Evolutionary conservation across 768 basidiomycete genomes (phyloP).

Genomic region (Lactarius hengduanensis): DNA sequence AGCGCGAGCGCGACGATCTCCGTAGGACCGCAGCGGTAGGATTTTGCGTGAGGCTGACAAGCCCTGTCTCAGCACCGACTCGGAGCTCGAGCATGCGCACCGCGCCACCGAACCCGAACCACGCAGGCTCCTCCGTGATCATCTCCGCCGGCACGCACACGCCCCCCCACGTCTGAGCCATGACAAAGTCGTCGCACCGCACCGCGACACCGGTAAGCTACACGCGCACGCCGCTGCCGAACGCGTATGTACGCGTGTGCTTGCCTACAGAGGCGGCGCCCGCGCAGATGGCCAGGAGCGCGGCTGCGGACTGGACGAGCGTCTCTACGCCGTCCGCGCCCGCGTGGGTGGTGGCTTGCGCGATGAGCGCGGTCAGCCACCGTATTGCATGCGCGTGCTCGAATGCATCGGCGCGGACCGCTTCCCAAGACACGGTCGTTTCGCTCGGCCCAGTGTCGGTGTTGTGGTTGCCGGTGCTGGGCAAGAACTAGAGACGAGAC

Average conservation of each 20-base stretch:
- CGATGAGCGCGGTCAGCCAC: constrained; percentile 71
- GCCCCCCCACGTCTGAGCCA: constrained; percentile 88
- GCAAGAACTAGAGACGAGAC: background rate
- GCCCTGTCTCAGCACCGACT: constrained; percentile 53
- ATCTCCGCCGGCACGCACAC: constrained; percentile 78
- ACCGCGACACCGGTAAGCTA: constrained; percentile 65
- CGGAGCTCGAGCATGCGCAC: constrained; percentile 48
- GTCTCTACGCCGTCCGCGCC: constrained; percentile 31
- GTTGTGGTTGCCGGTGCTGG: background rate
- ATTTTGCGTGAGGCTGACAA: constrained; percentile 47
- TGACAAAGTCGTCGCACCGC: constrained; percentile 70
- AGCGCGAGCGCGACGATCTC: constrained; percentile 44
- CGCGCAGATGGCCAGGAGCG: constrained; percentile 52
- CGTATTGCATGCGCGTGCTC: constrained; percentile 67
- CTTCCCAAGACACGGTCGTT: constrained; percentile 31
- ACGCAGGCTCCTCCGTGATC: constrained; percentile 54
- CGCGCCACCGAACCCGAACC: constrained; percentile 44
- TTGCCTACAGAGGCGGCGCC: constrained; percentile 63
- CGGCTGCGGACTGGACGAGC: constrained; percentile 53
- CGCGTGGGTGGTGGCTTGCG: constrained; percentile 25
- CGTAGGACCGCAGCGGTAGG: constrained; percentile 17
- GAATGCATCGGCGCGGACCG: constrained; percentile 56
- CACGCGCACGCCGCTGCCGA: constrained; percentile 42
- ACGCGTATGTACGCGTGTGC: constrained; percentile 51
- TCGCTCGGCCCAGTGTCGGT: constrained; percentile 4